Conservation (phyloP, 345 rosid species). For the Populus tremula region DNA sequence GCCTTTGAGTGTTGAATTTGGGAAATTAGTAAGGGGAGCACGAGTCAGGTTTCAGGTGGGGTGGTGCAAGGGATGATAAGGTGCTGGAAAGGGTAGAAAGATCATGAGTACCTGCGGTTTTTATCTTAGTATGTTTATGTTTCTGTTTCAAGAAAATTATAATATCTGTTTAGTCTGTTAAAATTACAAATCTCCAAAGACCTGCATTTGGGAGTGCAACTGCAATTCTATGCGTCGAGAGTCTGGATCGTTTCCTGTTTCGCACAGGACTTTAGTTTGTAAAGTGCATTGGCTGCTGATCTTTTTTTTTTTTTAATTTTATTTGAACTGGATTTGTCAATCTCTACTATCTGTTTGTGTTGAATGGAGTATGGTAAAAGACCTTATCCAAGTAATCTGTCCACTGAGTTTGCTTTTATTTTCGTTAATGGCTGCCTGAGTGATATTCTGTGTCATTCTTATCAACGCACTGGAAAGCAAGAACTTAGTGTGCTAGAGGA, state of each 20-base stretch:
- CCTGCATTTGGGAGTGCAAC: conserved; percentile 25
- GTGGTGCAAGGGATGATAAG: not conserved
- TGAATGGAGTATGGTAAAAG: conserved; percentile 12
- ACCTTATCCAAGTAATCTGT: conserved; percentile 15
- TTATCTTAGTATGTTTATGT: conserved; percentile 11
- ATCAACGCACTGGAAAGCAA: too few relatives aligned
- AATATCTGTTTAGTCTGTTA: conserved; percentile 18
- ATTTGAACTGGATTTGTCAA: too few relatives aligned
- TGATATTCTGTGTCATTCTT: not conserved
- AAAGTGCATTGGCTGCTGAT: conserved; percentile 37
- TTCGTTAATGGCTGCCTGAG: not conserved
- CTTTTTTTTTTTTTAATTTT: not conserved
- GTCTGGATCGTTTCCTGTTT: conserved; percentile 28
- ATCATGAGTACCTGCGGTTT: conserved; percentile 29
- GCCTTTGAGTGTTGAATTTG: not conserved
- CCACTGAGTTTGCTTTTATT: not conserved
- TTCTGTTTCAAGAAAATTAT: conserved; percentile 11
- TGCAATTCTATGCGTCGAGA: conserved; percentile 5
- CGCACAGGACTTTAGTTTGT: conserved; percentile 34
- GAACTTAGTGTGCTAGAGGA: not conserved
- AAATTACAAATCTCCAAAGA: conserved; percentile 21
- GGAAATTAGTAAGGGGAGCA: conserved; percentile 7
- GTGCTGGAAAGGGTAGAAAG: conserved; percentile 26
- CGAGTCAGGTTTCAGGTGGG: not conserved
- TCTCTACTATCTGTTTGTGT: conserved; percentile 18